Percentiles rank a stretch among this genome's conserved stretches.
phyloP scores from a whole-genome alignment of 1,284 basidiomycete genomes.

The Moesziomyces sp. region DNA sequence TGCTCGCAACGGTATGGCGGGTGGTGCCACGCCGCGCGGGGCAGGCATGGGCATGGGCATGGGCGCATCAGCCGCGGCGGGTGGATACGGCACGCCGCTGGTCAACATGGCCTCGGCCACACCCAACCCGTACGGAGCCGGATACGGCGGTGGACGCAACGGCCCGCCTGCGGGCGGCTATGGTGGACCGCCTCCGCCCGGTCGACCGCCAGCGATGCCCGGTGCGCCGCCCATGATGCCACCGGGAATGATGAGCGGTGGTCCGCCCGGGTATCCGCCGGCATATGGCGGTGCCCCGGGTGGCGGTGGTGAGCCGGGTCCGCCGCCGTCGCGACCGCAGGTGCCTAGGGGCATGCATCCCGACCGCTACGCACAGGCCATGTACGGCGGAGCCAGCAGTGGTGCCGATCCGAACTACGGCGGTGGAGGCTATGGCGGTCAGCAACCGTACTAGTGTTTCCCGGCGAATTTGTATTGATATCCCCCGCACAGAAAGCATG shows the following conservation, averaged over 20 bases:
- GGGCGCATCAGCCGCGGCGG: slow-evolving; percentile 9
- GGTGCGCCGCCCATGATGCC: slow-evolving; percentile 43
- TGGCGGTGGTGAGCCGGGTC: slow-evolving; percentile 22
- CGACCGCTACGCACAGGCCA: slow-evolving; percentile 47
- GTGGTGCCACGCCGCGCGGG: slow-evolving; percentile 15
- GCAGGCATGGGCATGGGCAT: neutral
- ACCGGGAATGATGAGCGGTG: slow-evolving; percentile 29
- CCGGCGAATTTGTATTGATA: slow-evolving; percentile 7
- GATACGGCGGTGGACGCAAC: slow-evolving; percentile 14
- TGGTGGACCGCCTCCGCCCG: slow-evolving; percentile 30
- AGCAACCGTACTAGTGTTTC: neutral
- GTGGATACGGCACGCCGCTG: slow-evolving; percentile 32
- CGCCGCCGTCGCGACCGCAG: slow-evolving; percentile 36
- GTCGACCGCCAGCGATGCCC: slow-evolving; percentile 37
- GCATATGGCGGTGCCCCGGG: slow-evolving; percentile 11
- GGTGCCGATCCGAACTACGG: slow-evolving; percentile 9
- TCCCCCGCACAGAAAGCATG: neutral
- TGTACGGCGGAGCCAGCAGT: slow-evolving; percentile 28
- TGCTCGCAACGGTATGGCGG: slow-evolving; percentile 26
- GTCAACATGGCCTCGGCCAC: slow-evolving; percentile 38
- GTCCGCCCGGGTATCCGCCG: slow-evolving; percentile 34
- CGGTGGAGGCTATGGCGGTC: slow-evolving; percentile 17
- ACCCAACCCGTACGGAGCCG: slow-evolving; percentile 31
- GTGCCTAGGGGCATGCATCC: slow-evolving; percentile 56
- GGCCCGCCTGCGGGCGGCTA: slow-evolving; percentile 19